Evolutionary conservation across 1,284 basidiomycete species (phyloP).

Genomic region (Tausonia pullulans): DNA sequence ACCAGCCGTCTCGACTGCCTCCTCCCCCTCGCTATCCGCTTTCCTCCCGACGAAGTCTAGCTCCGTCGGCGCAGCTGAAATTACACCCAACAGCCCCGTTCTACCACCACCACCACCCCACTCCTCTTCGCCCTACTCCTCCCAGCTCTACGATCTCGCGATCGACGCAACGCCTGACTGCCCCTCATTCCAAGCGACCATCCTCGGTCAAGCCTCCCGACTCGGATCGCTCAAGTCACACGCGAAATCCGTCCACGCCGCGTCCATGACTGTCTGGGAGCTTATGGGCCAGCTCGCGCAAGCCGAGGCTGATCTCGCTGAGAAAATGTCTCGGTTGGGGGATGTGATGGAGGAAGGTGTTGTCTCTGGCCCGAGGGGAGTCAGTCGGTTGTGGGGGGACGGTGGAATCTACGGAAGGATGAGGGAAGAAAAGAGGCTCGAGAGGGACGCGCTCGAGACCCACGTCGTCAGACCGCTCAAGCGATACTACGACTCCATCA

Average conservation of each 20-base stretch:
- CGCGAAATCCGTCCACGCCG: not conserved
- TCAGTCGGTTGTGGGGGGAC: slow-evolving; percentile 2
- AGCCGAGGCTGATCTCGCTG: slow-evolving; percentile 4
- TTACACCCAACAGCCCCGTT: not conserved
- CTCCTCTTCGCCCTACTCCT: not conserved
- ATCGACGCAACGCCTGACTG: not conserved
- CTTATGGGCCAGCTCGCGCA: slow-evolving; percentile 3
- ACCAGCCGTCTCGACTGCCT: not conserved
- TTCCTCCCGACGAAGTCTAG: not conserved
- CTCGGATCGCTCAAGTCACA: slow-evolving; percentile 1
- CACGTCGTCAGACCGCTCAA: slow-evolving; percentile 5
- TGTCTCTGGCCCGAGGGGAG: not conserved
- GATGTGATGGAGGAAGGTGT: slow-evolving; percentile 6
- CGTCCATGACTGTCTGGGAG: not conserved
- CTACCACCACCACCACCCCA: not conserved
- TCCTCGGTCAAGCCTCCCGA: slow-evolving; percentile 1
- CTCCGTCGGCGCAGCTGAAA: not conserved
- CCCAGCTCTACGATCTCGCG: not conserved
- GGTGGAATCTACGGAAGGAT: slow-evolving; percentile 3
- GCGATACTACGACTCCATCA: slow-evolving; percentile 1
- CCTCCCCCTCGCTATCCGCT: not conserved
- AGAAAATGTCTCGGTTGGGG: not conserved
- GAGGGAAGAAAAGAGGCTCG: slow-evolving; percentile 4
- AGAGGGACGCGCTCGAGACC: slow-evolving; percentile 6
- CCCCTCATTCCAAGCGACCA: slow-evolving; percentile 1